phyloP scores from a whole-genome alignment of 371 early-diverging fungal species.

The Haplosporangium sp. region DNA sequence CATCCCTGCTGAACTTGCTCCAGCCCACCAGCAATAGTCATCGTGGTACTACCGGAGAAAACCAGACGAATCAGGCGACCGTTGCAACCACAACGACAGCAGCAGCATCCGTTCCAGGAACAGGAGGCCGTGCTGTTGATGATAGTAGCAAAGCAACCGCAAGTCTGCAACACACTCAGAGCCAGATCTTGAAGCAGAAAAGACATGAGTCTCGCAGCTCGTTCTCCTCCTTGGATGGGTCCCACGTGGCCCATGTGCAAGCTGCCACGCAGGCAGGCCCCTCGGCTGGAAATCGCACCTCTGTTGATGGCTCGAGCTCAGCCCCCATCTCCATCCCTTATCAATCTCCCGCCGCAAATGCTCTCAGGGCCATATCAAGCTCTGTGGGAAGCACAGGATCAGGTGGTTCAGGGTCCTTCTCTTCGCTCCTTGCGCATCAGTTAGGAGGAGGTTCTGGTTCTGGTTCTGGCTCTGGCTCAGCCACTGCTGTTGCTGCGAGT shows the following conservation, averaged over 20 bases:
- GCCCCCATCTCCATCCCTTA: constrained; percentile 47
- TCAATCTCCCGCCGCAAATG: constrained; percentile 50
- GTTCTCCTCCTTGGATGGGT: neutral
- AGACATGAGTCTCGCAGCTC: constrained; percentile 2
- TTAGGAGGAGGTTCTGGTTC: constrained; percentile 13
- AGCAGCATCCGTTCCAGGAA: neutral
- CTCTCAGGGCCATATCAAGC: constrained; percentile 45
- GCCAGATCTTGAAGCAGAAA: constrained; percentile 2
- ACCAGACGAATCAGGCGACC: neutral
- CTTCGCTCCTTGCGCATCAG: constrained; percentile 34
- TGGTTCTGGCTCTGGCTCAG: constrained; percentile 10
- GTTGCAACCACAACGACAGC: neutral
- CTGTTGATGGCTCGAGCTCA: constrained; percentile 20
- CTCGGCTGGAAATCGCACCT: constrained; percentile 13
- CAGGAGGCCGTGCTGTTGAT: neutral
- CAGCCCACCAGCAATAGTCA: neutral
- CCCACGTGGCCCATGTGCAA: constrained; percentile 15
- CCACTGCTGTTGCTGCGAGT: constrained; percentile 20
- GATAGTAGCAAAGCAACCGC: neutral
- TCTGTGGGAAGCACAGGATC: constrained; percentile 55
- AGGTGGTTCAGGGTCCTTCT: constrained; percentile 40
- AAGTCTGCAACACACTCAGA: neutral
- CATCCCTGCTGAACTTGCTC: constrained; percentile 13
- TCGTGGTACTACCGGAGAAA: neutral
- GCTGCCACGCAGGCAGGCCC: constrained; percentile 14